Evolutionary conservation across 495 filamentous ascomycete species (phyloP), one percentile per base, ranked within the genome.

Genomic region (Xylaria grammica): DNA sequence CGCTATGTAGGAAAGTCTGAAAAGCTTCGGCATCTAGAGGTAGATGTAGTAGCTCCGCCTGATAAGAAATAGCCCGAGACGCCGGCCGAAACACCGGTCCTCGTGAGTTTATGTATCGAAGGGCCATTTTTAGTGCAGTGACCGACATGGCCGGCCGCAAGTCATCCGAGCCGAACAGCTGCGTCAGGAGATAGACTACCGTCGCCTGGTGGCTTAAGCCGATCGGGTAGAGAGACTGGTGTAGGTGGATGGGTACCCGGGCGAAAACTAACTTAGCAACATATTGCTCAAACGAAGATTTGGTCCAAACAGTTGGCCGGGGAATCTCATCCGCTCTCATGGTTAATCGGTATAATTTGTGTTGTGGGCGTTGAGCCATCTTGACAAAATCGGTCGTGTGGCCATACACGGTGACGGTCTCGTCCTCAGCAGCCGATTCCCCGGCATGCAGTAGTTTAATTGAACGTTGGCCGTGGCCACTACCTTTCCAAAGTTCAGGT

Each of bases 71-170:
- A 2, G 45, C 27, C 10, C 67, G 57, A 20, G 68, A 52, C 24
- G 56, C 56, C 11, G 64, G 51, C 20, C 63, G 62, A 57, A 65
- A 74, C 2, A 60, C 57, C 15, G 9, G 4, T 19, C 70, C 68
- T 10, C 22, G 48, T 2, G 50, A 60, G 38, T 69, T 65, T 27
- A 81, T 70, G 58, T 67, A 81, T 1, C 36, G 30, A 38, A 82
- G 65, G 30, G 77, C 79, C 59, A 77, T 62, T 59, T 79, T 81
- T 58, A 79, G 64, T 22, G 77, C 74, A 20, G 72, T 65, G 8
- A 65, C 42, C 0, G 79, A 75, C 3, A 74, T 46, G 30, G 58
- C 67, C 4, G 50, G 7, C 20, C 60, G 65, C 5, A 73, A 59
- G 0, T 63, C 42, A 45, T 67, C 63, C 40, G 57, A 68, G 60